A percentile compares a stretch with the other conserved stretches of the same genome.
Evolutionary conservation across 2,329 filamentous ascomycete species (phyloP).

Genomic region (Ustilaginoidea virens): DNA sequence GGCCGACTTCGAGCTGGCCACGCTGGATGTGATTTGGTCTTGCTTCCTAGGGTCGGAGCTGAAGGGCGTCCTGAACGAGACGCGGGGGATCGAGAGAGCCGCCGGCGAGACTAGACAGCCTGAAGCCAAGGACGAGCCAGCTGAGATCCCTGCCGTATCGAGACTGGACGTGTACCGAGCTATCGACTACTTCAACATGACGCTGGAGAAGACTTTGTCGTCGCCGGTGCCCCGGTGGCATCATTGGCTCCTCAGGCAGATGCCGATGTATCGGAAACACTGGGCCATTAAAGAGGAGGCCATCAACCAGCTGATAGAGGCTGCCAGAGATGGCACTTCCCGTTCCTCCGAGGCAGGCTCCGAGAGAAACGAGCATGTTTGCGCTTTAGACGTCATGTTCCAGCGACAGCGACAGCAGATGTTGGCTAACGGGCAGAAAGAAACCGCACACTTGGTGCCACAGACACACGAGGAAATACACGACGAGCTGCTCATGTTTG

Average conservation of each 20-base stretch:
- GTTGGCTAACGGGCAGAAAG: no score
- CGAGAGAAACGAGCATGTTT: neutral
- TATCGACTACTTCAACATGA: neutral
- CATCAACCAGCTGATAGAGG: neutral
- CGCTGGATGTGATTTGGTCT: conserved; percentile 16
- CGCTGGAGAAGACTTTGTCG: neutral
- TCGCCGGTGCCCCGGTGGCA: neutral
- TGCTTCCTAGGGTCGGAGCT: conserved; percentile 12
- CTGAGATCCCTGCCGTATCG: neutral
- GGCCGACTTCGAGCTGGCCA: conserved; percentile 14
- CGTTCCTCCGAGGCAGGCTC: neutral
- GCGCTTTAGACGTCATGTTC: no score
- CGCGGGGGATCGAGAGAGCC: neutral
- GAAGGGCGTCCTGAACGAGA: conserved; percentile 1
- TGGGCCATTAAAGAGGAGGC: conserved; percentile 1
- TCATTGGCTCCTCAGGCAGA: neutral
- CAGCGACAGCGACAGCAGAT: no score
- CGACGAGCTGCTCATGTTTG: conserved; percentile 10
- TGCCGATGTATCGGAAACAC: neutral
- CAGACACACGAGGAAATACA: conserved; percentile 7
- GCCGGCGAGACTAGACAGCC: neutral
- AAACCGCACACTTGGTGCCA: neutral
- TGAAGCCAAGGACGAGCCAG: neutral
- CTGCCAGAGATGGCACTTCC: conserved; percentile 1
- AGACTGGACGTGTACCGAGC: neutral